These are phyloP conservation scores for Trypanosoma lewisi DNA, from an alignment of 208 protist species.

Conservation along the genomic window DNA sequence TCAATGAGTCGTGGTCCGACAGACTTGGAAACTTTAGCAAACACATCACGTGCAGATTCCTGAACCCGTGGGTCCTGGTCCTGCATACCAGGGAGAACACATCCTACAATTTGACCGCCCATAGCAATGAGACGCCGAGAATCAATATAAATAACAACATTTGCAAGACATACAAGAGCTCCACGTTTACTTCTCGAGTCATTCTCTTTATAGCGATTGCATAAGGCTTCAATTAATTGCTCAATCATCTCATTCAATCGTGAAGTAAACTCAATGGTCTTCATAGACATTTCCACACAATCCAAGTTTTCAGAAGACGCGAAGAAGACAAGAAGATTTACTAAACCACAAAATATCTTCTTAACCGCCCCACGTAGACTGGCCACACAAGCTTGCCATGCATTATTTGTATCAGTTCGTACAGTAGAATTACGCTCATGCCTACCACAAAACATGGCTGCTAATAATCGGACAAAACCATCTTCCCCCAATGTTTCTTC, in stretches of 20 bases:
- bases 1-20: constrained; percentile 81
- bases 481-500: constrained; percentile 80
- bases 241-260: constrained; percentile 87
- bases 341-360: constrained; percentile 87
- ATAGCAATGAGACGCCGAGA: constrained; percentile 64
- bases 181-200: constrained; percentile 65
- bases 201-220: constrained; percentile 64
- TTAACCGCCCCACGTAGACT: constrained; percentile 80
- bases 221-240: constrained; percentile 71
- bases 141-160: constrained; percentile 73
- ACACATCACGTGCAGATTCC: constrained; percentile 74
- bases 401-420: constrained; percentile 76
- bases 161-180: constrained; percentile 61
- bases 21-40: constrained; percentile 71
- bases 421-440: constrained; percentile 80
- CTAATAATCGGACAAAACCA: constrained; percentile 64
- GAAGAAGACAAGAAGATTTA: constrained; percentile 72
- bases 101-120: constrained; percentile 84
- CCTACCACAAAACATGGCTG: constrained; percentile 83
- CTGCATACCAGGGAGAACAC: constrained; percentile 88
- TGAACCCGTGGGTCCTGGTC: constrained; percentile 73
- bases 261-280: constrained; percentile 88
- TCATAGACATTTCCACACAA: constrained; percentile 78
- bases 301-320: constrained; percentile 74
- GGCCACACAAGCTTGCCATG: constrained; percentile 88